Conservation (phyloP, 2,329 filamentous ascomycete species). For the Neonectria ditissima region DNA sequence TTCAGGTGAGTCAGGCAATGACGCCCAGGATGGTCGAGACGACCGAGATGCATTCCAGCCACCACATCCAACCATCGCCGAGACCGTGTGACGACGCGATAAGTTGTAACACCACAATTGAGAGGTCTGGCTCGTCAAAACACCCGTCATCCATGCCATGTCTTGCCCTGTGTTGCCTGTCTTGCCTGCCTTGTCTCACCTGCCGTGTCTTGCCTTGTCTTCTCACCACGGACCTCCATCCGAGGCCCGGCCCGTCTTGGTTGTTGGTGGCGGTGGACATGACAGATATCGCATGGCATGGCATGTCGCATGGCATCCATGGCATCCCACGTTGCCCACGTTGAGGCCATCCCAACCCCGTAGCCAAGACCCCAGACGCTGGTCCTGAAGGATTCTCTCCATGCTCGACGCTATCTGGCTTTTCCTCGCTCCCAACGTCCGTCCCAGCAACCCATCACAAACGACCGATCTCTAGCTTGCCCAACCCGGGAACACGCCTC, state of each 20-base stretch:
- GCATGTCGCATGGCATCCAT: not conserved
- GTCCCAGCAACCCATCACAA: conserved; percentile 14
- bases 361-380: conserved; percentile 2
- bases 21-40: conserved; percentile 6
- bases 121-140: not conserved
- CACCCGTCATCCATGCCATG: not conserved
- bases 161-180: not conserved
- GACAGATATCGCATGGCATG: not conserved
- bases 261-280: not conserved
- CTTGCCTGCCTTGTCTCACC: not conserved
- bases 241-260: conserved; percentile 2
- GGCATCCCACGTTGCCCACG: not conserved
- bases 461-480: conserved; percentile 17
- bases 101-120: not conserved
- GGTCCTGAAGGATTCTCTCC: conserved; percentile 12
- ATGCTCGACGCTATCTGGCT: not conserved
- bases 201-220: not conserved
- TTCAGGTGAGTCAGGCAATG: not conserved
- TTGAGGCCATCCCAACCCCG: not conserved
- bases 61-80: not conserved
- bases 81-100: not conserved
- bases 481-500: conserved; percentile 10
- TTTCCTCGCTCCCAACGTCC: conserved; percentile 14
- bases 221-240: not conserved
- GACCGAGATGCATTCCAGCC: not conserved